Conservation (phyloP, 495 filamentous ascomycete genomes). For the Xylaria acuta region DNA sequence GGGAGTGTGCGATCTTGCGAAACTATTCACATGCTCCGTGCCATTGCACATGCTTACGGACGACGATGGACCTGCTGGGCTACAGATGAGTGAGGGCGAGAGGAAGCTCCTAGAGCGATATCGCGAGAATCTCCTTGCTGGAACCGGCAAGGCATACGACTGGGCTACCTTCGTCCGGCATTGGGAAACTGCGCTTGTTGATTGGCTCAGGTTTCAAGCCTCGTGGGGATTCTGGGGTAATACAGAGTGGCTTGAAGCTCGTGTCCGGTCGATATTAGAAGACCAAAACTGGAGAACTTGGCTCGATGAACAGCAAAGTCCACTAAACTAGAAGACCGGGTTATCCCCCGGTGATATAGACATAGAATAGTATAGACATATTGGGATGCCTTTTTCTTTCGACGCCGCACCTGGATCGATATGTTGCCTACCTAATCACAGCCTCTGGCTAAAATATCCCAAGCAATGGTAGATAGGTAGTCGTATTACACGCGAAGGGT, state of each 20-base stretch:
- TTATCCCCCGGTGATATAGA: background rate
- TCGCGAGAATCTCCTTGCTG: conserved; percentile 33
- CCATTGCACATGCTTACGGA: conserved; percentile 36
- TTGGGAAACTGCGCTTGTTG: conserved; percentile 55
- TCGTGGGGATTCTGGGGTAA: conserved; percentile 60
- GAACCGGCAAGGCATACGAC: conserved; percentile 37
- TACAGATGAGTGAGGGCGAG: conserved; percentile 41
- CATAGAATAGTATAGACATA: background rate
- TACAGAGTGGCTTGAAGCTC: conserved; percentile 49
- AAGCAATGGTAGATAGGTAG: background rate
- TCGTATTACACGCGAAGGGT: background rate
- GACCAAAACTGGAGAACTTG: conserved; percentile 25
- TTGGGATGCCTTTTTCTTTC: background rate
- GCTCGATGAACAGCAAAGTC: conserved; percentile 17
- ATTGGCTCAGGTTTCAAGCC: conserved; percentile 56
- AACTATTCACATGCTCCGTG: conserved; percentile 50
- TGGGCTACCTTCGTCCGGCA: conserved; percentile 49
- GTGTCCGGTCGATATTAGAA: conserved; percentile 37
- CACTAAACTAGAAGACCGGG: background rate
- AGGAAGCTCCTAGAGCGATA: conserved; percentile 46
- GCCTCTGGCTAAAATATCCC: background rate
- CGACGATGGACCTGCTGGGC: conserved; percentile 27
- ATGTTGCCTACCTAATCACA: background rate
- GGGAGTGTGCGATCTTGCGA: conserved; percentile 55
- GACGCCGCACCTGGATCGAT: background rate